phyloP scores from a whole-genome alignment of 192 early-diverging fungal species.

The Backusella tuberculispora region DNA sequence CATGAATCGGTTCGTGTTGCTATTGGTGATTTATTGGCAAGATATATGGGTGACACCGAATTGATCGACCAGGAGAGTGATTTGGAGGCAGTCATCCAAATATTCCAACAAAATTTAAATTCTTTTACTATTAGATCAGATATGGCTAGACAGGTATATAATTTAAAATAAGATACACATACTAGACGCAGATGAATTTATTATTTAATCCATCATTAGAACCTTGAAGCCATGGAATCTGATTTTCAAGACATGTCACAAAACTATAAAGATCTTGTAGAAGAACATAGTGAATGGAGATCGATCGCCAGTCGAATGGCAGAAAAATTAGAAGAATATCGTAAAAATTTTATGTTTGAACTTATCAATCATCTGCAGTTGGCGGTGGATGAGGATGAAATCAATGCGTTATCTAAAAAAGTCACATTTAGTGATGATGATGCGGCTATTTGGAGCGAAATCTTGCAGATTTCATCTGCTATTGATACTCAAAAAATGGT shows the following conservation, averaged over 20 bases:
- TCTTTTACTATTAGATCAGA: background rate
- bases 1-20: background rate
- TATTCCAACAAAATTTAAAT: constrained; percentile 13
- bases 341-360: constrained; percentile 29
- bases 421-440: constrained; percentile 21
- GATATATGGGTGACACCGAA: background rate
- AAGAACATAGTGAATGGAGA: constrained; percentile 18
- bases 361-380: constrained; percentile 36
- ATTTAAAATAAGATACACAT: background rate
- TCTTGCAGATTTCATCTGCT: constrained; percentile 17
- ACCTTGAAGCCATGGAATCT: background rate
- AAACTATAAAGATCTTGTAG: constrained; percentile 22
- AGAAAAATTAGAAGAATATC: constrained; percentile 29
- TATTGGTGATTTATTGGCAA: background rate
- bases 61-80: background rate
- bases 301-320: constrained; percentile 32
- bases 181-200: background rate
- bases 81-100: background rate
- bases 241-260: constrained; percentile 17
- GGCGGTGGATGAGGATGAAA: constrained; percentile 34
- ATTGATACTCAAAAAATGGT: constrained; percentile 38
- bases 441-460: constrained; percentile 30
- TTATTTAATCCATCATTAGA: background rate
- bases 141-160: constrained; percentile 1
- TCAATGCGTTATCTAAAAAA: constrained; percentile 17